Evolutionary conservation across 2,329 filamentous ascomycete species (phyloP).

Genomic region (Neobulgaria alba): DNA sequence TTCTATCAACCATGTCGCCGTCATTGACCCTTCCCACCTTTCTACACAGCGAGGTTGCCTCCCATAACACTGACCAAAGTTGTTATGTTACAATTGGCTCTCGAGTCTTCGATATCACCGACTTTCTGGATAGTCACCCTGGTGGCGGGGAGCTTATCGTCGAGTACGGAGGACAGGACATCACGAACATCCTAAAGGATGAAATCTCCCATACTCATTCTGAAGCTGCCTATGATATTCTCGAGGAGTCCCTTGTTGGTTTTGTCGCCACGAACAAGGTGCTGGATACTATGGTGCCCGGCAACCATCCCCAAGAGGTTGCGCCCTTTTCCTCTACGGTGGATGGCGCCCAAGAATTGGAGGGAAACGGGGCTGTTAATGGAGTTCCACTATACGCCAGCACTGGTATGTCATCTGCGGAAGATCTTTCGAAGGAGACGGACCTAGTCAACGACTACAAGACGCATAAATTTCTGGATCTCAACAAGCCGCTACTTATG

Average conservation of each 20-base stretch:
- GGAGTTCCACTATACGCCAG: constrained; percentile 39
- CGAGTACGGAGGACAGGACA: constrained; percentile 83
- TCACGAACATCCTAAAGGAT: constrained; percentile 75
- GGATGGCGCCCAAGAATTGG: constrained; percentile 39
- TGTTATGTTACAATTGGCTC: constrained; percentile 88
- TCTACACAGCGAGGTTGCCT: constrained; percentile 68
- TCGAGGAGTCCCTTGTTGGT: constrained; percentile 79
- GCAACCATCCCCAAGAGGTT: constrained; percentile 33
- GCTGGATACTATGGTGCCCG: constrained; percentile 31
- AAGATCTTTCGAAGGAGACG: constrained; percentile 81
- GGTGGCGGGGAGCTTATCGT: constrained; percentile 83
- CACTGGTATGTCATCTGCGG: constrained; percentile 84
- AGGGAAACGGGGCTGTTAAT: constrained; percentile 29
- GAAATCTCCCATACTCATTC: constrained; percentile 75
- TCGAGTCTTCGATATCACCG: constrained; percentile 91
- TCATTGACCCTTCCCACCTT: constrained; percentile 76
- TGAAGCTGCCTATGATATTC: constrained; percentile 89
- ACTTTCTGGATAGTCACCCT: constrained; percentile 83
- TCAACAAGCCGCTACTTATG: constrained; percentile 73
- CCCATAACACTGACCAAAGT: constrained; percentile 70
- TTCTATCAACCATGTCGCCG: constrained; percentile 59
- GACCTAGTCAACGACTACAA: constrained; percentile 70
- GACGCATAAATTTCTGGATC: constrained; percentile 87
- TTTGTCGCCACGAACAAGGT: constrained; percentile 56
- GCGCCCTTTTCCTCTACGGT: constrained; percentile 42